phyloP scores from a whole-genome alignment of 805 yeast genomes.

The Starmerella sirachaensis region DNA sequence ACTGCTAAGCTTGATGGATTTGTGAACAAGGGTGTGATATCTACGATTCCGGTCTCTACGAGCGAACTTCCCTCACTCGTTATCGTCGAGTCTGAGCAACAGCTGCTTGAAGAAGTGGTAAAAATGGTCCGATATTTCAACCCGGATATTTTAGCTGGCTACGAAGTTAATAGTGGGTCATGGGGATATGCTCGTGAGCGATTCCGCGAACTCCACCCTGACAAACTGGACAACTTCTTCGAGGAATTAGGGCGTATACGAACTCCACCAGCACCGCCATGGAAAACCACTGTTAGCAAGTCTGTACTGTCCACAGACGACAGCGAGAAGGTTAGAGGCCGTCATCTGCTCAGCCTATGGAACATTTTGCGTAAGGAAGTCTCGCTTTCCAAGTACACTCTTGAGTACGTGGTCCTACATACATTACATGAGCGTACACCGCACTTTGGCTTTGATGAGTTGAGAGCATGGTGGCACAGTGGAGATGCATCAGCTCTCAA shows the following conservation, averaged over 20 bases:
- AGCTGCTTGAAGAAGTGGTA: slow-evolving; percentile 45
- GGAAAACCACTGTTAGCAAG: slow-evolving; percentile 44
- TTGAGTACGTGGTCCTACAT: slow-evolving; percentile 67
- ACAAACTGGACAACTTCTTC: slow-evolving; percentile 4
- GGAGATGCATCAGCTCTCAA: slow-evolving; percentile 18
- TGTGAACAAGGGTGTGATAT: slow-evolving; percentile 7
- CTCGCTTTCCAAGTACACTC: slow-evolving; percentile 51
- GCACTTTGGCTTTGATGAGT: slow-evolving; percentile 36
- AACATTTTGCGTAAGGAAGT: slow-evolving; percentile 53
- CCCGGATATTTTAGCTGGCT: slow-evolving; percentile 83
- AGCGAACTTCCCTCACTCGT: neutral
- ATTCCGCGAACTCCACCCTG: slow-evolving; percentile 12
- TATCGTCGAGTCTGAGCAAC: slow-evolving; percentile 35
- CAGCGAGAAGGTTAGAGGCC: slow-evolving; percentile 51
- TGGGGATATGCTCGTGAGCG: slow-evolving; percentile 88
- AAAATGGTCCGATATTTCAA: slow-evolving; percentile 51
- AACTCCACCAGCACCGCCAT: neutral
- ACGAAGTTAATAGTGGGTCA: slow-evolving; percentile 62
- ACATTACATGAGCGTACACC: slow-evolving; percentile 60
- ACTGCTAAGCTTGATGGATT: neutral
- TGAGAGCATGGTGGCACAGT: slow-evolving; percentile 39
- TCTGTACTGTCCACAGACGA: neutral
- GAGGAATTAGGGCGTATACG: slow-evolving; percentile 16
- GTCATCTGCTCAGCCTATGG: slow-evolving; percentile 84
- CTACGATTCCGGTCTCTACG: slow-evolving; percentile 5